phyloP scores from a whole-genome alignment of 257 asterid species.

The Euphrasia confusa region DNA sequence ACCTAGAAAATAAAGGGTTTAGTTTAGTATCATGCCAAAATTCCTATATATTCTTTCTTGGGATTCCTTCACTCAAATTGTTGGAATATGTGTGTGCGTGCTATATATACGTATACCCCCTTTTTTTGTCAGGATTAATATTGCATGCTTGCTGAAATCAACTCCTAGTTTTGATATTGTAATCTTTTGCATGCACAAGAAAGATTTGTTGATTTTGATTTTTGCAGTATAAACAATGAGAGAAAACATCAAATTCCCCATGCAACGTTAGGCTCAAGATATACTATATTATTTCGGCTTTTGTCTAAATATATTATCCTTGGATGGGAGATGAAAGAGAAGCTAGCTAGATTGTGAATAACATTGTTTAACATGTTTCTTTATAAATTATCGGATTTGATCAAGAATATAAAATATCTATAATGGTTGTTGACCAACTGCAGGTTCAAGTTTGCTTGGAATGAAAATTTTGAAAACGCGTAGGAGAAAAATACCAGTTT shows the following conservation, averaged over 20 bases:
- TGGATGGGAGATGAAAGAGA: no score
- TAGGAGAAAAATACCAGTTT: not conserved
- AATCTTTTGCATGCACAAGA: constrained; percentile 21
- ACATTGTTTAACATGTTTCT: no score
- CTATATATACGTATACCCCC: constrained; percentile 9
- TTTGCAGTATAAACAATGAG: no score
- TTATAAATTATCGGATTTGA: no score
- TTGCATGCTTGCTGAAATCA: not conserved
- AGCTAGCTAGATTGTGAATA: no score
- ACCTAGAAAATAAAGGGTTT: constrained; percentile 32
- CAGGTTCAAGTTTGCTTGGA: no score
- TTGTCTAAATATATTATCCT: no score
- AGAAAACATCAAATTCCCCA: not conserved
- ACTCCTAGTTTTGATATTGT: not conserved
- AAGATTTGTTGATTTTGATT: not conserved
- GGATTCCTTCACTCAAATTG: constrained; percentile 48
- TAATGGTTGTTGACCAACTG: no score
- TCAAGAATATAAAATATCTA: no score
- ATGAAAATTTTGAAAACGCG: no score
- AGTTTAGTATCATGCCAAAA: constrained; percentile 63
- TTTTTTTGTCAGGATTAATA: constrained; percentile 5
- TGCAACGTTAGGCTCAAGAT: not conserved
- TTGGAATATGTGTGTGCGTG: constrained; percentile 21
- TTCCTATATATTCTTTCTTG: constrained; percentile 42
- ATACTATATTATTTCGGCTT: no score